phyloP scores from a whole-genome alignment of 1,284 basidiomycete genomes.

The Schizopora paradoxa region DNA sequence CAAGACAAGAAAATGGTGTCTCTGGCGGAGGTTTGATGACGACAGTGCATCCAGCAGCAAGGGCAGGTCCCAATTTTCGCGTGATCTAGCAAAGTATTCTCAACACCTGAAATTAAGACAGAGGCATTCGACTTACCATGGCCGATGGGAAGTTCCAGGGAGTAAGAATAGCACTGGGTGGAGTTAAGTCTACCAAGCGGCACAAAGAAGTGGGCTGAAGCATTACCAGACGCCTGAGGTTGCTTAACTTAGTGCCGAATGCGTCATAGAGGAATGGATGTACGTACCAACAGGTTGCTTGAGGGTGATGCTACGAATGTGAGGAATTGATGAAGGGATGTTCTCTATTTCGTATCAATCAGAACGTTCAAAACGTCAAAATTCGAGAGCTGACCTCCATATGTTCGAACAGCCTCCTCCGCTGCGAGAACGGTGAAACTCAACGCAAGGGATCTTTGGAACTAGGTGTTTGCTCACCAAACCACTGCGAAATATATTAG shows the following conservation, averaged over 20 bases:
- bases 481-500: constrained; percentile 50
- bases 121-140: constrained; percentile 60
- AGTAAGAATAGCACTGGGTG: constrained; percentile 63
- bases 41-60: constrained; percentile 92
- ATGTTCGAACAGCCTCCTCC: constrained; percentile 82
- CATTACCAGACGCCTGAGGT: constrained; percentile 54
- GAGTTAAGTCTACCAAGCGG: constrained; percentile 1
- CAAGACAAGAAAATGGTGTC: constrained; percentile 91
- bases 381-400: constrained; percentile 52
- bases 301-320: constrained; percentile 82
- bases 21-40: constrained; percentile 97
- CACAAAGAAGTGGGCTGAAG: constrained; percentile 3
- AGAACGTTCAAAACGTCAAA: not conserved
- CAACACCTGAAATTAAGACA: not conserved
- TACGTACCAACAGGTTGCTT: constrained; percentile 86
- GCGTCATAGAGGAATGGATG: constrained; percentile 2
- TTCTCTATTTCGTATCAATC: constrained; percentile 47
- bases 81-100: constrained; percentile 48
- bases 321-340: constrained; percentile 72
- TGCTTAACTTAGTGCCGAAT: not conserved
- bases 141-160: constrained; percentile 95
- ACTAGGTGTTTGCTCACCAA: constrained; percentile 53
- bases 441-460: too few relatives aligned
- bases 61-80: constrained; percentile 82
- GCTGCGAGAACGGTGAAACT: constrained; percentile 41